A percentile compares a stretch with the other conserved stretches of the same genome.
Evolutionary conservation across 2,329 filamentous ascomycete genomes (phyloP).

Genomic region (Scedosporium aurantiacum): DNA sequence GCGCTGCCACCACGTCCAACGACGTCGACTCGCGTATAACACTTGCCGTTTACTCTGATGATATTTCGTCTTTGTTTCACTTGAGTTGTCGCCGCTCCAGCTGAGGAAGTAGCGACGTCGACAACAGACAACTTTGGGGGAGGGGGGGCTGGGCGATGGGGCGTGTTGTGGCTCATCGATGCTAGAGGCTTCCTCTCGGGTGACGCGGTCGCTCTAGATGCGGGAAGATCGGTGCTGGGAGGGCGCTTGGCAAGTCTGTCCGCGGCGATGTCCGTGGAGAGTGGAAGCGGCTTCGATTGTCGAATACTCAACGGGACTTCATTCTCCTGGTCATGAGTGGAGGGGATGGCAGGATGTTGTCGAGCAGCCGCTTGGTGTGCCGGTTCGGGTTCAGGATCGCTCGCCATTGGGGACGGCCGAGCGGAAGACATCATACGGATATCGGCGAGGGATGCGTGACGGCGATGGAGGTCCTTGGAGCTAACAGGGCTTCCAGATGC

Average conservation of each 20-base stretch:
- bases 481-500: constrained; percentile 50
- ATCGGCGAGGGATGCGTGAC: constrained; percentile 26
- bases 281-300: constrained; percentile 37
- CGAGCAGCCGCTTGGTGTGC: background rate
- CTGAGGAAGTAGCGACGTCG: constrained; percentile 78
- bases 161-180: constrained; percentile 53
- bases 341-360: constrained; percentile 45
- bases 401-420: constrained; percentile 17
- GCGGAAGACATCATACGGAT: constrained; percentile 19
- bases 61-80: constrained; percentile 67
- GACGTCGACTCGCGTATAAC: constrained; percentile 80
- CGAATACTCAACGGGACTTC: constrained; percentile 61
- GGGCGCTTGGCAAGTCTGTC: constrained; percentile 46
- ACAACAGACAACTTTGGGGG: constrained; percentile 95
- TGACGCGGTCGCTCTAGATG: constrained; percentile 26
- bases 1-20: constrained; percentile 88
- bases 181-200: constrained; percentile 47
- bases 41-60: constrained; percentile 80
- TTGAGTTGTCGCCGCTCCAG: constrained; percentile 67
- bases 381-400: background rate
- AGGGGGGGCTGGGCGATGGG: constrained; percentile 63
- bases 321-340: constrained; percentile 74
- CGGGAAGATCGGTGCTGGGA: constrained; percentile 31
- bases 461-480: constrained; percentile 29
- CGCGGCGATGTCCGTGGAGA: constrained; percentile 35